phyloP scores from a whole-genome alignment of 2,329 filamentous ascomycete species.

The Clonostachys chloroleuca region DNA sequence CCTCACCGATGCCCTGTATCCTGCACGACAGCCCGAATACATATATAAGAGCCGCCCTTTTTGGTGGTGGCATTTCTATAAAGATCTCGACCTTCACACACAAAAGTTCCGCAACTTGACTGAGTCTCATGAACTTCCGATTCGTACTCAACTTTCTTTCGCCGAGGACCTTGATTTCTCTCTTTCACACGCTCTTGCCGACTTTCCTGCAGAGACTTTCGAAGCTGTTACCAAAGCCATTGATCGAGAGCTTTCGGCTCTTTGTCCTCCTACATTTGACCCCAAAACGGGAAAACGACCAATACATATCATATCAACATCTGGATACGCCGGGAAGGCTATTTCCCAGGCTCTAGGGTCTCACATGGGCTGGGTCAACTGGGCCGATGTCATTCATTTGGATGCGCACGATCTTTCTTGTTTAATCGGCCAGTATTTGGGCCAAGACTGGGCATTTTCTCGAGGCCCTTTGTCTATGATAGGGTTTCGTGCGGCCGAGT shows the following conservation, averaged over 20 bases:
- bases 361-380: constrained; percentile 54
- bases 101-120: constrained; percentile 21
- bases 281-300: constrained; percentile 26
- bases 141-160: constrained; percentile 18
- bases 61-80: constrained; percentile 34
- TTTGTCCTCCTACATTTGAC: constrained; percentile 19
- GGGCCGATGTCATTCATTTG: constrained; percentile 64
- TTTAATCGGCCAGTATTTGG: constrained; percentile 65
- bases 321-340: constrained; percentile 29
- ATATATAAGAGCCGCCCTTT: constrained; percentile 25
- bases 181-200: constrained; percentile 24
- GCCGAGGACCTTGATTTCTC: constrained; percentile 23
- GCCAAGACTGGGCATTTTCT: constrained; percentile 48
- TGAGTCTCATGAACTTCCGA: constrained; percentile 13
- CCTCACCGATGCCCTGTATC: constrained; percentile 23
- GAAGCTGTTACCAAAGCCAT: constrained; percentile 19
- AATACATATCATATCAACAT: constrained; percentile 27
- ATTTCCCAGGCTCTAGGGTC: constrained; percentile 50
- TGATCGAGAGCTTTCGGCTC: constrained; percentile 17
- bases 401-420: constrained; percentile 67
- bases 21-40: constrained; percentile 24
- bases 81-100: constrained; percentile 20
- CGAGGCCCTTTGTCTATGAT: constrained; percentile 47
- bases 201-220: constrained; percentile 24
- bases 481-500: constrained; percentile 50